These are phyloP conservation scores for Reutealis trisperma DNA, from an alignment of 345 rosid genomes.

Conservation along the genomic window DNA sequence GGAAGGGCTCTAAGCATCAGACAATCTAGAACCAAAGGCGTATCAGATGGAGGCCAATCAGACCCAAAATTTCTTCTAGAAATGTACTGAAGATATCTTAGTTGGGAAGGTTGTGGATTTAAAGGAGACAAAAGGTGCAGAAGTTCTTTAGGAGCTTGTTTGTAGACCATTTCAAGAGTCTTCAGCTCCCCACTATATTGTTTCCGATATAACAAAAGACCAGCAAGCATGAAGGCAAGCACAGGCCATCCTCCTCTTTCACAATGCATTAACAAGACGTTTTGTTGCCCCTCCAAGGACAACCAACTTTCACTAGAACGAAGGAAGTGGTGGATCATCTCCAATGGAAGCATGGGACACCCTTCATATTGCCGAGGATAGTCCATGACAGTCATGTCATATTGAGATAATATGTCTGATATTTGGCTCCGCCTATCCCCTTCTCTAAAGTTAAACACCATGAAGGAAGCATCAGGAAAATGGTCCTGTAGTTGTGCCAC, in stretches of 20 bases:
- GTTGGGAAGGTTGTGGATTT: constrained; percentile 91
- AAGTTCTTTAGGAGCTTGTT: constrained; percentile 95
- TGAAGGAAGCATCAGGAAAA: constrained; percentile 93
- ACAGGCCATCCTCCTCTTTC: constrained; percentile 99
- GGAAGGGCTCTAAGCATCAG: constrained; percentile 85
- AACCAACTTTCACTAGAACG: constrained; percentile 95
- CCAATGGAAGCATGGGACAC: constrained; percentile 82
- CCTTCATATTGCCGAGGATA: constrained; percentile 93
- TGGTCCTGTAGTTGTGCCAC: constrained; percentile 93
- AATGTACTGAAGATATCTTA: constrained; percentile 97
- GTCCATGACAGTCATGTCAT: constrained; percentile 98
- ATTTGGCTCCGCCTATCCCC: constrained; percentile 90
- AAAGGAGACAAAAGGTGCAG: constrained; percentile 78
- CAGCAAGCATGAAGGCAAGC: constrained; percentile 95
- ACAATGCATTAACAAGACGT: constrained; percentile 93
- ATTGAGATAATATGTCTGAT: constrained; percentile 79
- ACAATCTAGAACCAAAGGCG: constrained; percentile 83
- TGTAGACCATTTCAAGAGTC: constrained; percentile 98
- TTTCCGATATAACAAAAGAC: constrained; percentile 76
- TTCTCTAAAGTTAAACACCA: constrained; percentile 97
- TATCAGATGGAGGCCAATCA: constrained; percentile 97
- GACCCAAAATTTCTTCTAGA: constrained; percentile 83
- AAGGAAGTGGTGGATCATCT: constrained; percentile 93
- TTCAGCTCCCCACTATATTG: constrained; percentile 93
- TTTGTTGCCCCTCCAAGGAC: constrained; percentile 88